phyloP scores from a whole-genome alignment of 176 grass and related monocot genomes.

The Oryza meridionalis region DNA sequence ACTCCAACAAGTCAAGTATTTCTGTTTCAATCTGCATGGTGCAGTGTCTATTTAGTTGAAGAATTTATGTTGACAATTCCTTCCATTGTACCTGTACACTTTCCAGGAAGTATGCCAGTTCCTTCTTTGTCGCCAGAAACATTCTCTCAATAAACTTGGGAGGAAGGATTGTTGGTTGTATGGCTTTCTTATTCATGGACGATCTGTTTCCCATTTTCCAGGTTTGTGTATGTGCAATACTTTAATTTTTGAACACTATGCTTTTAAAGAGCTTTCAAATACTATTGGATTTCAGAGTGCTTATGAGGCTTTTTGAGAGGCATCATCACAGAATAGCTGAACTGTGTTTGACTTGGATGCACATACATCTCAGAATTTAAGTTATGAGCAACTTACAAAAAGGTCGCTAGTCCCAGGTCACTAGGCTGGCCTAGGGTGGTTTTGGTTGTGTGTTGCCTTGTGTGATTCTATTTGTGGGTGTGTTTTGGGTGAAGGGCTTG shows the following conservation, averaged over 20 bases:
- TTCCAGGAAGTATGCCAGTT: slow-evolving; percentile 63
- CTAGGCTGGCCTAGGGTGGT: too few relatives aligned
- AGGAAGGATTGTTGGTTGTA: slow-evolving; percentile 51
- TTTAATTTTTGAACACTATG: background rate
- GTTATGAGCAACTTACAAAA: slow-evolving; percentile 23
- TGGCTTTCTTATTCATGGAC: slow-evolving; percentile 63
- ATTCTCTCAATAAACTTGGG: slow-evolving; percentile 59
- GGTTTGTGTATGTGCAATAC: slow-evolving; percentile 43
- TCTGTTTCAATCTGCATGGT: slow-evolving; percentile 15
- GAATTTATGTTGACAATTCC: slow-evolving; percentile 31
- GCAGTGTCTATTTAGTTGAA: slow-evolving; percentile 19
- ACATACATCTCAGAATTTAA: slow-evolving; percentile 8
- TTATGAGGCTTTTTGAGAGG: slow-evolving; percentile 3
- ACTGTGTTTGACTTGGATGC: slow-evolving; percentile 30
- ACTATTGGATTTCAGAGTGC: slow-evolving; percentile 5
- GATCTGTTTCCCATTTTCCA: slow-evolving; percentile 67
- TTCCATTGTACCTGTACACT: slow-evolving; percentile 28
- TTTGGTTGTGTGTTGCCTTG: too few relatives aligned
- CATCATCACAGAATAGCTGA: slow-evolving; percentile 6
- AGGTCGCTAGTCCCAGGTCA: too few relatives aligned
- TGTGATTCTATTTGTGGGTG: too few relatives aligned
- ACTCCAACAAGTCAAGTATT: background rate
- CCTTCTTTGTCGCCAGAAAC: slow-evolving; percentile 50
- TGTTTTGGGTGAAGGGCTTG: too few relatives aligned
- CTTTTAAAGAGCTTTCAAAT: background rate